Evolutionary conservation across 2,329 filamentous ascomycete genomes (phyloP), one percentile per base, ranked within the genome.

Genomic region (Xylariaceae sp.): DNA sequence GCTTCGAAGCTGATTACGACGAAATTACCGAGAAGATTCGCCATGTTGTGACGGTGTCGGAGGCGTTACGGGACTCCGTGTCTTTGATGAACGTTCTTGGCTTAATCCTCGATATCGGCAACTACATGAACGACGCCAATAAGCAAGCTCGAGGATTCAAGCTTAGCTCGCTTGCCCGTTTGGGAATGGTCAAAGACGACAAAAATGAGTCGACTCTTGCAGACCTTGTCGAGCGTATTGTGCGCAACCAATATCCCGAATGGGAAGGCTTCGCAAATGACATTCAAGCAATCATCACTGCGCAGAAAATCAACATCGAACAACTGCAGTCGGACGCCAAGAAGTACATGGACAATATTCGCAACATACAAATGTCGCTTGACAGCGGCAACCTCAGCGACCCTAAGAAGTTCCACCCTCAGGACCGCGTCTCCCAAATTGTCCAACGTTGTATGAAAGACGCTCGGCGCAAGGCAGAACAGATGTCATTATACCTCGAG

Each of bases 111-210:
- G 93, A 97, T 73, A 96, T 99, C 70, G 95, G 95, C 74, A 99
- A 99, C 75, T 99, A 96, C 81, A 99, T 99, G 95, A 99, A 99
- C 79, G 95, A 98, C 71, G 89, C 93, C 52, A 98, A 97, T 77
- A 99, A 99, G 78, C 95, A 98, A 76, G 95, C 95, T 3, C 90
- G 89, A 55, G 95, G 95, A 60, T 99, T 99, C 87, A 99, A 99
- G 79, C 85, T 99, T 14, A 95, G 92, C 70, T 97, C 95, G 5
- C 86, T 99, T 47, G 90, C 91, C 23, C 87, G 95, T 52, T 80
- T 99, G 52, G 93, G 89, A 59, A 98, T 99, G 93, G 91, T 98
- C 70, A 99, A 99, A 78, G 95, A 99, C 71, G 92, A 96, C 79
- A 97, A 97, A 82, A 99, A 99, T 74, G 90, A 98, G 74, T 93